phyloP scores from a whole-genome alignment of 768 basidiomycete genomes.

The Pleurotus djamor region DNA sequence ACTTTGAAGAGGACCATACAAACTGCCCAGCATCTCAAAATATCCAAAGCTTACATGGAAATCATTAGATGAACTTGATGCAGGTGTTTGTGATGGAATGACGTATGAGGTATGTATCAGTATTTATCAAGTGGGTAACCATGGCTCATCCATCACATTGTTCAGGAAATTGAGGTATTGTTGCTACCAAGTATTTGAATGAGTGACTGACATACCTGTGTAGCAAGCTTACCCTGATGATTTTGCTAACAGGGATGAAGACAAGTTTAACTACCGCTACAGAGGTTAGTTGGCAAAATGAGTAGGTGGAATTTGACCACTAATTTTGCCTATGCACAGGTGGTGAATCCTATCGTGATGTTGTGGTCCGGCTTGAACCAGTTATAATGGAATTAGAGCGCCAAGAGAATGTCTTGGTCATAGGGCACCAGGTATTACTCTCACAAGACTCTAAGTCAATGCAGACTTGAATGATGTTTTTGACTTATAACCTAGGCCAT shows the following conservation, averaged over 20 bases:
- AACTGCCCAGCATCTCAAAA: conserved; percentile 76
- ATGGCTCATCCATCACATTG: neutral
- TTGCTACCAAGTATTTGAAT: neutral
- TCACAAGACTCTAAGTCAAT: too few species aligned
- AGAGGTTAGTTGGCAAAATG: conserved; percentile 41
- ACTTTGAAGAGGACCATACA: conserved; percentile 92
- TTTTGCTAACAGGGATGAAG: conserved; percentile 96
- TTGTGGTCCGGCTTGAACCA: conserved; percentile 92
- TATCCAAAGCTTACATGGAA: conserved; percentile 98
- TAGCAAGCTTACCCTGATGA: conserved; percentile 97
- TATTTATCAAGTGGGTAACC: neutral
- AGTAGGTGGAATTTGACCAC: neutral
- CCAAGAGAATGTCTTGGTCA: conserved; percentile 95
- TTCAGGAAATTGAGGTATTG: conserved; percentile 82
- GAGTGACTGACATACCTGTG: neutral
- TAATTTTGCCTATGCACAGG: conserved; percentile 1
- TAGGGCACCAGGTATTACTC: conserved; percentile 80
- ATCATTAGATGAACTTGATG: conserved; percentile 95
- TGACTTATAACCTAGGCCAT: conserved; percentile 49
- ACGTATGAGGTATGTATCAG: conserved; percentile 67
- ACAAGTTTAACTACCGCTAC: conserved; percentile 99
- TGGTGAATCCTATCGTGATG: conserved; percentile 98
- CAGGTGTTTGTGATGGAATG: conserved; percentile 99
- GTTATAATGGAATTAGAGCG: conserved; percentile 99
- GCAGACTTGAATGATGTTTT: too few species aligned